These are phyloP conservation scores for Athelia sp. DNA, from an alignment of 1,284 basidiomycete species.

Conservation along the genomic window DNA sequence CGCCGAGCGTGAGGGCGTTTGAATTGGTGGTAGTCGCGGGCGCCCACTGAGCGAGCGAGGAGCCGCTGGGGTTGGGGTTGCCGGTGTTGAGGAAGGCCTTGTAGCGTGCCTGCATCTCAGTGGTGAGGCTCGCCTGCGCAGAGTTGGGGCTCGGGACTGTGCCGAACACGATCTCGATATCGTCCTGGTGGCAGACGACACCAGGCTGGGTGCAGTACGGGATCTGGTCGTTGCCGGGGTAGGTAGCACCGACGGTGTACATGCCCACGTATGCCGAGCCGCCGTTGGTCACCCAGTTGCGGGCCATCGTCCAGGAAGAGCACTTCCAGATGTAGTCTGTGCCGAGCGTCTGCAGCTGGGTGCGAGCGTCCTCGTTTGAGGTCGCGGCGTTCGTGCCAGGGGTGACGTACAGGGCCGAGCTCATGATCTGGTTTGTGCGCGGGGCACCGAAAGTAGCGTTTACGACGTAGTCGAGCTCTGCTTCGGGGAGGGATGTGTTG, in stretches of 20 bases:
- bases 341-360: constrained; percentile 52
- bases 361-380: constrained; percentile 40
- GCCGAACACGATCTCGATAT: constrained; percentile 75
- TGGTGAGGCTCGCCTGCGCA: constrained; percentile 50
- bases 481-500: constrained; percentile 32
- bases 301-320: constrained; percentile 64
- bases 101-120: constrained; percentile 67
- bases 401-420: constrained; percentile 46
- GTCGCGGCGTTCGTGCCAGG: constrained; percentile 23
- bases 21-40: constrained; percentile 44
- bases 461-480: constrained; percentile 36
- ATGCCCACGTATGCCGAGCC: constrained; percentile 67
- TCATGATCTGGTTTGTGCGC: constrained; percentile 42
- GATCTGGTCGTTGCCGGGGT: constrained; percentile 55
- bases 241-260: constrained; percentile 63
- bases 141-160: constrained; percentile 53
- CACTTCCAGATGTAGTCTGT: constrained; percentile 74
- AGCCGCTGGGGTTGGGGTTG: constrained; percentile 45
- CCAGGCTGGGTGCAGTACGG: constrained; percentile 50
- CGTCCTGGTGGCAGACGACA: constrained; percentile 68
- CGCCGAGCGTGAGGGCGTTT: constrained; percentile 52
- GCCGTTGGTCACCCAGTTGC: constrained; percentile 58
- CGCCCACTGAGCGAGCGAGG: constrained; percentile 40
- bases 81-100: constrained; percentile 58
- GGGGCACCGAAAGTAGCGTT: constrained; percentile 41